phyloP scores from a whole-genome alignment of 441 rosid species.

The Lagerstroemia fauriei region DNA sequence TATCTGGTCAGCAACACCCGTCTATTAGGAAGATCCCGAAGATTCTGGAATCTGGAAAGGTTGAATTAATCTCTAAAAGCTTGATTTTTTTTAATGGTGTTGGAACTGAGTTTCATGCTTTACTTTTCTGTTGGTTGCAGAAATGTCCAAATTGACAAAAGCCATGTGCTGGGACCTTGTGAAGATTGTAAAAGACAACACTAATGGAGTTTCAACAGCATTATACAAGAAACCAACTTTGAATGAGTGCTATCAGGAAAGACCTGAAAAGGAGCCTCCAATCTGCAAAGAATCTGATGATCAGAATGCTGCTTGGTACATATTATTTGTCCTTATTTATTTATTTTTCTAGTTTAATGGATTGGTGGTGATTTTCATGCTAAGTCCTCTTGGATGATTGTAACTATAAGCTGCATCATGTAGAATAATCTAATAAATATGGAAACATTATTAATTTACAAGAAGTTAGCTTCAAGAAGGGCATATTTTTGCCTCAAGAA shows the following conservation, averaged over 20 bases:
- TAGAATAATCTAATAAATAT: too few species aligned
- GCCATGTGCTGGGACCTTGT: conserved; percentile 33
- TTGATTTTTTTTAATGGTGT: too few species aligned
- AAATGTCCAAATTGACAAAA: conserved; percentile 27
- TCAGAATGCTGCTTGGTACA: conserved; percentile 28
- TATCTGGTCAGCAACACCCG: conserved; percentile 33
- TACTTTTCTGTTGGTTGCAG: conserved; percentile 17
- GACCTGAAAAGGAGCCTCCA: conserved; percentile 26
- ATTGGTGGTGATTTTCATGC: neutral
- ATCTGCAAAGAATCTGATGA: conserved; percentile 25
- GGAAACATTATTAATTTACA: neutral
- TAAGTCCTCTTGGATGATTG: neutral
- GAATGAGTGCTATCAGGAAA: conserved; percentile 24
- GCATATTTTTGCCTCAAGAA: neutral
- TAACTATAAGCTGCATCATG: neutral
- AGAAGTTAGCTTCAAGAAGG: neutral
- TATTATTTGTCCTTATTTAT: neutral
- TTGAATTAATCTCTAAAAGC: neutral
- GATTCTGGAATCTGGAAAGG: conserved; percentile 30
- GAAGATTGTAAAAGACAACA: conserved; percentile 18
- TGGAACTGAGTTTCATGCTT: too few species aligned
- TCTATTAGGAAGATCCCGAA: conserved; percentile 23
- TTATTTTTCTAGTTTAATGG: neutral
- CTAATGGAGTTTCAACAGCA: conserved; percentile 24
- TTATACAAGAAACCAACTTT: conserved; percentile 31